phyloP scores from a whole-genome alignment of 768 basidiomycete species.

The Lentinula edodes region DNA sequence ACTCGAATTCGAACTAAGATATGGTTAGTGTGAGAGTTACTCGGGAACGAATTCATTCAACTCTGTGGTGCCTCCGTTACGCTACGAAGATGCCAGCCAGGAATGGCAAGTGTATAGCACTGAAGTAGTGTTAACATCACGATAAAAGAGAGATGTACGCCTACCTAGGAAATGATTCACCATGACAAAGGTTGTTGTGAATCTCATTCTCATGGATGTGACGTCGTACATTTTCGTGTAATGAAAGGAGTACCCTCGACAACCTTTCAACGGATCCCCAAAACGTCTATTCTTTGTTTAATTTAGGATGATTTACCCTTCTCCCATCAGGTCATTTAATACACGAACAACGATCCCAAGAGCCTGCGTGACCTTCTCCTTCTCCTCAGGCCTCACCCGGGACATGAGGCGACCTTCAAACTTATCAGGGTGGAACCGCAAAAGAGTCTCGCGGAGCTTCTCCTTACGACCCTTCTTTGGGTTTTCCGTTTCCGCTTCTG shows the following conservation, averaged over 20 bases:
- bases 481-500: slow-evolving; percentile 31
- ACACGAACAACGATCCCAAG: slow-evolving; percentile 60
- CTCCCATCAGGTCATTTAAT: slow-evolving; percentile 50
- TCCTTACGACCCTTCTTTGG: slow-evolving; percentile 50
- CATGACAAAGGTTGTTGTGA: background rate
- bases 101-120: background rate
- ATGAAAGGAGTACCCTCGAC: background rate
- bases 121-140: background rate
- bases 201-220: background rate
- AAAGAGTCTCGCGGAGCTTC: slow-evolving; percentile 57
- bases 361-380: slow-evolving; percentile 47
- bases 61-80: background rate
- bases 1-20: background rate
- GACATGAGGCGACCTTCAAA: slow-evolving; percentile 70
- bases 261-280: background rate
- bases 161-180: background rate
- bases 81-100: background rate
- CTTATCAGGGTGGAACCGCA: slow-evolving; percentile 80
- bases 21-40: slow-evolving; percentile 6
- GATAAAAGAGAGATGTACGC: background rate
- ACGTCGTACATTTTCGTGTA: background rate
- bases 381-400: slow-evolving; percentile 40
- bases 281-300: background rate
- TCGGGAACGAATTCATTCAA: slow-evolving; percentile 4
- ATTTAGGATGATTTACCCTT: slow-evolving; percentile 1